A percentile compares a stretch with the other conserved stretches of the same genome.
Evolutionary conservation across 345 rosid species (phyloP).

Genomic region (Populus davidiana): DNA sequence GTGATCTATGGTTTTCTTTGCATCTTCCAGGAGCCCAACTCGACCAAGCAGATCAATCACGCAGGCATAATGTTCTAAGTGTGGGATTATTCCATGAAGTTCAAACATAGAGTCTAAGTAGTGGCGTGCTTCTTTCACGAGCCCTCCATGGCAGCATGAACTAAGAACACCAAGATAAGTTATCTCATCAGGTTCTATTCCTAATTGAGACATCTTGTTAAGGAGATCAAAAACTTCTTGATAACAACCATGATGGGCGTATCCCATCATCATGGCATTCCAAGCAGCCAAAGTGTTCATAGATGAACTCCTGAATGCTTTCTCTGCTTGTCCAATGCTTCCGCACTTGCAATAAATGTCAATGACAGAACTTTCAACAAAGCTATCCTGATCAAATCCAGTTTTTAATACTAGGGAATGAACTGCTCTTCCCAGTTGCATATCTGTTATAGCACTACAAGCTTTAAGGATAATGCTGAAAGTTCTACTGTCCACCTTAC

Average conservation of each 20-base stretch:
- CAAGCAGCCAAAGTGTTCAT: constrained; percentile 7
- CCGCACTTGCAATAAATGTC: constrained; percentile 14
- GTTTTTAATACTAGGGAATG: constrained; percentile 12
- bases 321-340: constrained; percentile 7
- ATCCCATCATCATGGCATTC: constrained; percentile 20
- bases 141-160: constrained; percentile 15
- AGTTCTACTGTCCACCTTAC: constrained; percentile 28
- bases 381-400: constrained; percentile 9
- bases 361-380: constrained; percentile 12
- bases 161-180: constrained; percentile 14
- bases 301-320: neutral
- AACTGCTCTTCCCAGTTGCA: constrained; percentile 15
- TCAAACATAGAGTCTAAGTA: constrained; percentile 13
- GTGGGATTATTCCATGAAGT: constrained; percentile 7
- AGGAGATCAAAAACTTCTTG: constrained; percentile 1
- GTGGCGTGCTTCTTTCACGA: constrained; percentile 3
- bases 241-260: constrained; percentile 12
- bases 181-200: constrained; percentile 14
- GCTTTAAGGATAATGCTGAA: constrained; percentile 12
- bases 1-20: constrained; percentile 8
- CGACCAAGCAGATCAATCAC: constrained; percentile 23
- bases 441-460: constrained; percentile 10
- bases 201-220: constrained; percentile 5
- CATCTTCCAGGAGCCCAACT: constrained; percentile 15
- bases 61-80: constrained; percentile 19